Evolutionary conservation across 257 asterid species (phyloP).

Genomic region (Solanum virginianum): DNA sequence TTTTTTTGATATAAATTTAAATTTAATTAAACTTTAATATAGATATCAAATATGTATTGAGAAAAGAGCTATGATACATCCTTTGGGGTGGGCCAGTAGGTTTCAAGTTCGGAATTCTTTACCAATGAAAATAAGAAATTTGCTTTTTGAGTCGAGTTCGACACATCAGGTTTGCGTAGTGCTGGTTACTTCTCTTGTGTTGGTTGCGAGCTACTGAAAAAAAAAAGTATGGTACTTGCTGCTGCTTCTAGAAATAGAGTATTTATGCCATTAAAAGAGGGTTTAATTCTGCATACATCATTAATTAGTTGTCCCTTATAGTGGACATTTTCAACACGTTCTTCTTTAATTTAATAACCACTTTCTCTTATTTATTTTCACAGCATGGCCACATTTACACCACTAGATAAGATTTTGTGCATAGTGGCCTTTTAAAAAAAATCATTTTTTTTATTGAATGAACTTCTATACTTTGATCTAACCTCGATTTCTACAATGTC

Average conservation of each 20-base stretch:
- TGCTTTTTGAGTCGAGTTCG: rapidly evolving
- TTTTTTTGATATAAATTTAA: neutral
- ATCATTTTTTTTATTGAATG: neutral
- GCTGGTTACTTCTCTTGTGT: too few relatives aligned
- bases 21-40: neutral
- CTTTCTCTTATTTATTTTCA: neutral
- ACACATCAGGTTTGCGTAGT: rapidly evolving
- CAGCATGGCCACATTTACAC: neutral
- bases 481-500: neutral
- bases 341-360: neutral
- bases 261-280: neutral
- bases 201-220: too few relatives aligned
- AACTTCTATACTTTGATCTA: neutral
- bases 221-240: neutral
- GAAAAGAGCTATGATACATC: too few relatives aligned
- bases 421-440: neutral
- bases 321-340: neutral
- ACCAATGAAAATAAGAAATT: too few relatives aligned
- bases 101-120: too few relatives aligned
- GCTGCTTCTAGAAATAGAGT: neutral
- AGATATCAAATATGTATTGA: too few relatives aligned
- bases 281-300: neutral
- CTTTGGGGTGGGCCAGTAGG: too few relatives aligned
- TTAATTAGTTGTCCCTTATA: neutral
- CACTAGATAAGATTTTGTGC: neutral